Conservation (phyloP, 371 early-diverging fungal genomes). For the Blastocladiella emersonii region DNA sequence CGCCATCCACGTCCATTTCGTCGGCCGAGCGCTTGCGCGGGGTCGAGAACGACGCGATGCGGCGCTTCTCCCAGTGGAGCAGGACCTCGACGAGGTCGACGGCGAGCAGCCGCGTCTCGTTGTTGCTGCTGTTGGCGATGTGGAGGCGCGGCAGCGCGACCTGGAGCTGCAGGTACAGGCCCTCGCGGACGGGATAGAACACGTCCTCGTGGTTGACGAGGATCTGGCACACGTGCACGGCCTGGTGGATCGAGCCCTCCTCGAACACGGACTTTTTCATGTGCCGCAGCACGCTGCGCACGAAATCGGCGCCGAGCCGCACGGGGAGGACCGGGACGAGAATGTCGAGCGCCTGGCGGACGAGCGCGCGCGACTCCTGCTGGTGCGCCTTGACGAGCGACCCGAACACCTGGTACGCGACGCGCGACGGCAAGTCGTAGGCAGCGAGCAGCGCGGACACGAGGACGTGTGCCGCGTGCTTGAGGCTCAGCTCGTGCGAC, state of each 20-base stretch:
- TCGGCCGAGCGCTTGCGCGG: background rate
- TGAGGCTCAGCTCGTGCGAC: slow-evolving; percentile 81
- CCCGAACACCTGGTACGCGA: slow-evolving; percentile 76
- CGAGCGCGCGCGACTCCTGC: slow-evolving; percentile 62
- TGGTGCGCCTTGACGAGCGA: slow-evolving; percentile 79
- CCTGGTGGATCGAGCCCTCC: slow-evolving; percentile 52
- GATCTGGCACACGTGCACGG: slow-evolving; percentile 74
- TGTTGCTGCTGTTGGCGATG: slow-evolving; percentile 62
- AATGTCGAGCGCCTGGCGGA: slow-evolving; percentile 86
- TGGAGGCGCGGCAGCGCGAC: slow-evolving; percentile 72
- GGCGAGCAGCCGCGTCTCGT: slow-evolving; percentile 72
- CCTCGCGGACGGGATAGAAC: slow-evolving; percentile 73
- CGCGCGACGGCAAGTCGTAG: slow-evolving; percentile 79
- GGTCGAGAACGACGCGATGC: background rate
- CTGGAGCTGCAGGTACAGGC: slow-evolving; percentile 79
- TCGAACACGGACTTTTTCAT: slow-evolving; percentile 68
- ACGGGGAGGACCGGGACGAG: slow-evolving; percentile 76
- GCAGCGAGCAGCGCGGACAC: slow-evolving; percentile 80
- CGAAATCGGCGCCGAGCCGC: slow-evolving; percentile 19
- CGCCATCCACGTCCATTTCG: background rate
- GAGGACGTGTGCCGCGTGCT: slow-evolving; percentile 86
- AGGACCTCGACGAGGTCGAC: slow-evolving; percentile 83
- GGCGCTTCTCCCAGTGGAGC: slow-evolving; percentile 65
- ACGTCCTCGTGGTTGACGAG: slow-evolving; percentile 76
- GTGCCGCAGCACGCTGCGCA: background rate